A percentile compares a stretch with the other conserved stretches of the same genome.
Conservation (phyloP, 352 stramenopile species). For the Globisporangium parvum region DNA sequence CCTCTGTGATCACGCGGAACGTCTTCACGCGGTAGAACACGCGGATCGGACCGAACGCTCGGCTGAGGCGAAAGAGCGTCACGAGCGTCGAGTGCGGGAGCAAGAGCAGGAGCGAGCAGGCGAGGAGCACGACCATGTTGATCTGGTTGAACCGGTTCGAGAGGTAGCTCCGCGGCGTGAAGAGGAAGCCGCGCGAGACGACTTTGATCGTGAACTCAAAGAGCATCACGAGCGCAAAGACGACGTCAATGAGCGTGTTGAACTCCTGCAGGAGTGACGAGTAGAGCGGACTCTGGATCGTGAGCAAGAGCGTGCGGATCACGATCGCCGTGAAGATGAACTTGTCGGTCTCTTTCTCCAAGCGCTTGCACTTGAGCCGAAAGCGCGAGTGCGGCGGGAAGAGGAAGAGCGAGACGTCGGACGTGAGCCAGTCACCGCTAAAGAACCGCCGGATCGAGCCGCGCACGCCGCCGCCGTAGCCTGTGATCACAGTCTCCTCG, state of each 20-base stretch:
- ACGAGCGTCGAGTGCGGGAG: constrained; percentile 73
- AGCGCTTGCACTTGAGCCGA: constrained; percentile 52
- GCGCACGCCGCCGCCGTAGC: constrained; percentile 1
- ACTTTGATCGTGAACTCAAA: constrained; percentile 86
- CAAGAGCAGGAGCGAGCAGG: constrained; percentile 65
- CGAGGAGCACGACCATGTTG: constrained; percentile 77
- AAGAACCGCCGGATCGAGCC: constrained; percentile 43
- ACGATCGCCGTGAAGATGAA: constrained; percentile 82
- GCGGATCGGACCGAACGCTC: constrained; percentile 75
- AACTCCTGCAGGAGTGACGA: constrained; percentile 77
- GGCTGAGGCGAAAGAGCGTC: constrained; percentile 61
- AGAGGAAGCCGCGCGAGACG: constrained; percentile 67
- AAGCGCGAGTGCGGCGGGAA: constrained; percentile 69
- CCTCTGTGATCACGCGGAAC: constrained; percentile 81
- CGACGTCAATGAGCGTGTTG: constrained; percentile 60
- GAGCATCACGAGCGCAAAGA: constrained; percentile 65
- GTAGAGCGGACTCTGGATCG: constrained; percentile 72
- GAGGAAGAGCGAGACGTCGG: constrained; percentile 72
- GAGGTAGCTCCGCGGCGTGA: constrained; percentile 76
- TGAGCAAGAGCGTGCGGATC: constrained; percentile 66
- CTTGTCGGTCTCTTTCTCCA: constrained; percentile 81
- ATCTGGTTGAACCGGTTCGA: constrained; percentile 82
- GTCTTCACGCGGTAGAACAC: constrained; percentile 84
- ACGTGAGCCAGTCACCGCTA: constrained; percentile 62
- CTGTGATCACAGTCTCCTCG: background rate